phyloP scores from a whole-genome alignment of 768 basidiomycete genomes.

The Russula foetens region DNA sequence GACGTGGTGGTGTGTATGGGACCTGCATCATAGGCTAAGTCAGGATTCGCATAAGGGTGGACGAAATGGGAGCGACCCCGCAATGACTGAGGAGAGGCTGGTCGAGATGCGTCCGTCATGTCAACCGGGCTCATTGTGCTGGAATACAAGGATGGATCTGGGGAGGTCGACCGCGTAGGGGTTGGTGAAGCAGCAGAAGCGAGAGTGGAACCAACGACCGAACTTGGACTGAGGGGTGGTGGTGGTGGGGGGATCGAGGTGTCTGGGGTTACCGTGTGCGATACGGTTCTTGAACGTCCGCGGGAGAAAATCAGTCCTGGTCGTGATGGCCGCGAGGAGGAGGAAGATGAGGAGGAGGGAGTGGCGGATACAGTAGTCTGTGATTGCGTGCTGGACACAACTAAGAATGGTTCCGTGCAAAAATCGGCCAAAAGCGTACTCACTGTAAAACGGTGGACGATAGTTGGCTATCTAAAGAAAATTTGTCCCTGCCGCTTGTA shows the following conservation, averaged over 20 bases:
- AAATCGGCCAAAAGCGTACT: slow-evolving; percentile 26
- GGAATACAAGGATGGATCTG: slow-evolving; percentile 14
- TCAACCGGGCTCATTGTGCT: slow-evolving; percentile 16
- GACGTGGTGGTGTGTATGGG: slow-evolving; percentile 24
- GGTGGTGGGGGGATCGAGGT: slow-evolving; percentile 10
- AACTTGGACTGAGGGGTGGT: slow-evolving; percentile 12
- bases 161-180: slow-evolving; percentile 12
- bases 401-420: slow-evolving; percentile 6
- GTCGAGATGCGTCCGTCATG: slow-evolving; percentile 20
- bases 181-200: not conserved
- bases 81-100: slow-evolving; percentile 15
- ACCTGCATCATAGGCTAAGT: slow-evolving; percentile 38
- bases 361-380: slow-evolving; percentile 54
- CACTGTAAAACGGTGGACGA: slow-evolving; percentile 53
- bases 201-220: not conserved
- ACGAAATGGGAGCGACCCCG: slow-evolving; percentile 28
- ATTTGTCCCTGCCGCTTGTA: slow-evolving; percentile 36
- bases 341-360: slow-evolving; percentile 35
- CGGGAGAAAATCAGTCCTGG: slow-evolving; percentile 39
- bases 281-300: slow-evolving; percentile 28
- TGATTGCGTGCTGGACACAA: slow-evolving; percentile 41
- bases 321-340: slow-evolving; percentile 29
- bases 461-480: slow-evolving; percentile 47
- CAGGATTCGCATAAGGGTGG: slow-evolving; percentile 81
- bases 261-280: slow-evolving; percentile 16